Conservation (phyloP, 2,329 filamentous ascomycete species). For the Aspergillus carbonarius region DNA sequence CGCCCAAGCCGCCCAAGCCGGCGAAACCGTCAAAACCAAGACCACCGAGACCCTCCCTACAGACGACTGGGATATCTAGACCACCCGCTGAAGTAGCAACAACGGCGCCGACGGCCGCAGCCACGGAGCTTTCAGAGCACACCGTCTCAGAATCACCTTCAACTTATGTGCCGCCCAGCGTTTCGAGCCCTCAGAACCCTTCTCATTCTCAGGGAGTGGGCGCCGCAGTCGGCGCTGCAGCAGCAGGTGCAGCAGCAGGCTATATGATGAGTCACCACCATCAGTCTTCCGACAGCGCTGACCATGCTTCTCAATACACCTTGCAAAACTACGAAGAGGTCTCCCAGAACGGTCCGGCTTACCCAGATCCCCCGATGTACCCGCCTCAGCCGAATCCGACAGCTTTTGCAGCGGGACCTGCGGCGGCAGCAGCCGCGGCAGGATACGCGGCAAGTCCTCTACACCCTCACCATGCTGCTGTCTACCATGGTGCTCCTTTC, state of each 20-base stretch:
- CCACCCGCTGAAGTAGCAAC: slow-evolving; percentile 39
- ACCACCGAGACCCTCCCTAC: slow-evolving; percentile 29
- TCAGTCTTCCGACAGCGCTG: slow-evolving; percentile 29
- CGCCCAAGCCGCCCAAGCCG: slow-evolving; percentile 28
- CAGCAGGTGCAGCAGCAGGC: slow-evolving; percentile 43
- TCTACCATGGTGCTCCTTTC: slow-evolving; percentile 27
- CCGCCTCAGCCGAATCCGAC: slow-evolving; percentile 11
- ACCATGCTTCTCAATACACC: slow-evolving; percentile 32
- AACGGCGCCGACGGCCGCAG: slow-evolving; percentile 26
- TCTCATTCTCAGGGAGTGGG: slow-evolving; percentile 33
- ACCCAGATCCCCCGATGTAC: slow-evolving; percentile 12
- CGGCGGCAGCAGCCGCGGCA: slow-evolving; percentile 32
- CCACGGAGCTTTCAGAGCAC: slow-evolving; percentile 34
- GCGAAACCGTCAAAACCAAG: slow-evolving; percentile 23
- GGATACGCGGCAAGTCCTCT: slow-evolving; percentile 40
- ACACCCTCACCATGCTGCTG: slow-evolving; percentile 31
- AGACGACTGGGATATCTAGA: slow-evolving; percentile 33
- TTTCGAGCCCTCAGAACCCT: slow-evolving; percentile 22
- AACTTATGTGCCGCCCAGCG: slow-evolving; percentile 20
- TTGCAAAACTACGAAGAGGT: slow-evolving; percentile 31
- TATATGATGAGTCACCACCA: slow-evolving; percentile 41
- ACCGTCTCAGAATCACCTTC: slow-evolving; percentile 22
- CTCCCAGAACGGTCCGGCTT: slow-evolving; percentile 17
- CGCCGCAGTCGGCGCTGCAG: slow-evolving; percentile 38
- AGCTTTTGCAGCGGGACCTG: slow-evolving; percentile 3